Percentiles rank a stretch among this genome's conserved stretches.
Conservation (phyloP, 306 rosid species). For the Begonia peltatifolia region DNA sequence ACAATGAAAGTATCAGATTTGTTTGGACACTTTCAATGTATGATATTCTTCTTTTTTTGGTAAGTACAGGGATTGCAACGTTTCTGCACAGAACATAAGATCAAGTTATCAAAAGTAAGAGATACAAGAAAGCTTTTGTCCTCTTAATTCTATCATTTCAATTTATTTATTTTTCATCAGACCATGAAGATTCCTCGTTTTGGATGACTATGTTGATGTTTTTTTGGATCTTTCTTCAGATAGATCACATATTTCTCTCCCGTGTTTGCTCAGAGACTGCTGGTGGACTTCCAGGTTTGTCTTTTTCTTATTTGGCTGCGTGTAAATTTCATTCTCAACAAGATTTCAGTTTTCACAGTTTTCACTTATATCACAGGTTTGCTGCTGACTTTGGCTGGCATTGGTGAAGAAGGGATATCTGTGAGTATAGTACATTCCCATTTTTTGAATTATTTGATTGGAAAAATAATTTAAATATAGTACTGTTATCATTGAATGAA, state of each 20-base stretch:
- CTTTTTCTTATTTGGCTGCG: slow-evolving; percentile 5
- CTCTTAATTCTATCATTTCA: background rate
- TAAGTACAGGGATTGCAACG: slow-evolving; percentile 65
- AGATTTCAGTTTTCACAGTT: slow-evolving; percentile 7
- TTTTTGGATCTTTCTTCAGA: slow-evolving; percentile 28
- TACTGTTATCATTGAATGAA: slow-evolving; percentile 19
- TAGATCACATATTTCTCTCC: slow-evolving; percentile 87
- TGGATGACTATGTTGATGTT: slow-evolving; percentile 4
- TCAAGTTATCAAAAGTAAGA: slow-evolving; percentile 66
- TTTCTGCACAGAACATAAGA: slow-evolving; percentile 79
- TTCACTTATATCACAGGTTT: slow-evolving; percentile 49
- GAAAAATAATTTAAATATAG: slow-evolving; percentile 2
- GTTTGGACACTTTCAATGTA: too few species aligned
- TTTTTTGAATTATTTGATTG: background rate
- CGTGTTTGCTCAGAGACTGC: slow-evolving; percentile 96
- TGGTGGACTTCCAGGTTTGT: slow-evolving; percentile 86
- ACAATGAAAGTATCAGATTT: too few species aligned
- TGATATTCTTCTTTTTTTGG: too few species aligned
- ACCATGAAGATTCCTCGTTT: slow-evolving; percentile 5
- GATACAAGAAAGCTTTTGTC: slow-evolving; percentile 3
- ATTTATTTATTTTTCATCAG: slow-evolving; percentile 1
- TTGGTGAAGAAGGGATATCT: slow-evolving; percentile 81
- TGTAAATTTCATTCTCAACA: background rate
- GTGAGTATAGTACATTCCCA: slow-evolving; percentile 31
- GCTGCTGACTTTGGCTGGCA: slow-evolving; percentile 87